Percentiles rank a stretch among this genome's conserved stretches.
These are phyloP conservation scores for Phytophthora uliginosa DNA, from an alignment of 352 stramenopile species.

Conservation along the genomic window DNA sequence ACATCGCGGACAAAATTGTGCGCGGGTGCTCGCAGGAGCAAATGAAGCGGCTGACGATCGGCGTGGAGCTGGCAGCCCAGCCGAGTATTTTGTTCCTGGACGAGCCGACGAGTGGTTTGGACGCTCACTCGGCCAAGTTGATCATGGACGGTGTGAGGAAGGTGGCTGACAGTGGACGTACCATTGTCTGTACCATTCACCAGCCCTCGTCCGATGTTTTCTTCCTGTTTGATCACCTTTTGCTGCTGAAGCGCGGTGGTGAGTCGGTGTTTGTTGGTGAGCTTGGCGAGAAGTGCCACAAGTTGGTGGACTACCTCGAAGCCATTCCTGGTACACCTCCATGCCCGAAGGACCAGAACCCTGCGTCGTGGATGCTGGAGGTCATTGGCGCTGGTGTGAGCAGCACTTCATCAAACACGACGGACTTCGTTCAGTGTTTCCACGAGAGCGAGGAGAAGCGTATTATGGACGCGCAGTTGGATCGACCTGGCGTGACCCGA, in stretches of 20 bases:
- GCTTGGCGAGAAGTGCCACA: conserved; percentile 38
- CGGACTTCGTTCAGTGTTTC: conserved; percentile 54
- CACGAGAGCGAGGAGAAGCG: conserved; percentile 37
- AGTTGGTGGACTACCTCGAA: conserved; percentile 60
- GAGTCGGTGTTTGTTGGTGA: conserved; percentile 63
- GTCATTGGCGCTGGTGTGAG: conserved; percentile 48
- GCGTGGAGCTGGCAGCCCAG: conserved; percentile 75
- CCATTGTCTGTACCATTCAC: conserved; percentile 92
- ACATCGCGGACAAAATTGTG: conserved; percentile 48
- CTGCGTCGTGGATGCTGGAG: conserved; percentile 64
- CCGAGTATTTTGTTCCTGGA: conserved; percentile 85
- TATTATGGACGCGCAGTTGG: conserved; percentile 25
- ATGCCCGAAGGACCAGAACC: conserved; percentile 44
- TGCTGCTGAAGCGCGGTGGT: conserved; percentile 69
- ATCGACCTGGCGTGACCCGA: conserved; percentile 26
- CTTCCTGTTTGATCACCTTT: conserved; percentile 85
- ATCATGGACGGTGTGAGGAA: conserved; percentile 88
- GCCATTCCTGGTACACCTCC: conserved; percentile 34
- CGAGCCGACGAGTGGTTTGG: conserved; percentile 85
- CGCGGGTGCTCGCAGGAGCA: conserved; percentile 44
- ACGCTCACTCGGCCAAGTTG: conserved; percentile 81
- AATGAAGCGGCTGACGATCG: conserved; percentile 59
- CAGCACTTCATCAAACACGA: conserved; percentile 21
- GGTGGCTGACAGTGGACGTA: conserved; percentile 68
- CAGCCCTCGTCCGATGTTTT: conserved; percentile 91